Evolutionary conservation across 768 basidiomycete species (phyloP).

Genomic region (Boletus barrowsii): DNA sequence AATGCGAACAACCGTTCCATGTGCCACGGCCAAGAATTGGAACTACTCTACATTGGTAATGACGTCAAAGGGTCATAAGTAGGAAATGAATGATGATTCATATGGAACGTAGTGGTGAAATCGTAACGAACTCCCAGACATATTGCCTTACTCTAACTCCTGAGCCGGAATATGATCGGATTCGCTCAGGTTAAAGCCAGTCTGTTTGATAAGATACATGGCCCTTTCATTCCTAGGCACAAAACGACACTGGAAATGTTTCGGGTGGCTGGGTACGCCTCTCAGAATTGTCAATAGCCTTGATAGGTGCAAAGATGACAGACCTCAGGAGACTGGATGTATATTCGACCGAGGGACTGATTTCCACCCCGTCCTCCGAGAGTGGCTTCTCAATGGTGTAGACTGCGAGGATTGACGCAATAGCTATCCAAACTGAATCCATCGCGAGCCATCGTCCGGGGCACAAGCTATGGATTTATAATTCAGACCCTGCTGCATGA

Average conservation of each 20-base stretch:
- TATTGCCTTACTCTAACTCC: neutral
- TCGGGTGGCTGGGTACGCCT: slow-evolving; percentile 34
- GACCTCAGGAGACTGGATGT: slow-evolving; percentile 37
- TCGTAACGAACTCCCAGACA: neutral
- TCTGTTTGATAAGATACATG: slow-evolving; percentile 27
- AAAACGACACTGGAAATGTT: slow-evolving; percentile 40
- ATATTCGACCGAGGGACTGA: slow-evolving; percentile 35
- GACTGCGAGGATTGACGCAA: slow-evolving; percentile 39
- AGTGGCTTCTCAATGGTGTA: slow-evolving; percentile 39
- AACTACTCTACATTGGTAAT: neutral
- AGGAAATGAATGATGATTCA: too few relatives aligned
- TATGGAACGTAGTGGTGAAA: neutral
- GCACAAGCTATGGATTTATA: slow-evolving; percentile 34
- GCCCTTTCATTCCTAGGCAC: slow-evolving; percentile 34
- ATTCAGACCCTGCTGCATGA: neutral
- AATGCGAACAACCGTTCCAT: neutral
- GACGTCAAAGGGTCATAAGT: neutral
- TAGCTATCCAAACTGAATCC: slow-evolving; percentile 42
- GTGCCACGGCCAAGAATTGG: neutral
- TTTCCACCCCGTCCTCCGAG: slow-evolving; percentile 30
- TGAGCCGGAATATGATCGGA: neutral
- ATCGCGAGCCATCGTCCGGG: slow-evolving; percentile 44
- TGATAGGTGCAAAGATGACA: neutral
- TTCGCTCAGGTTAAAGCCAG: neutral
- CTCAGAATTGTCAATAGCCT: neutral